Evolutionary conservation across 305 asterid species (phyloP), one percentile per base, ranked within the genome.

Genomic region (Ilex paraguariensis): DNA sequence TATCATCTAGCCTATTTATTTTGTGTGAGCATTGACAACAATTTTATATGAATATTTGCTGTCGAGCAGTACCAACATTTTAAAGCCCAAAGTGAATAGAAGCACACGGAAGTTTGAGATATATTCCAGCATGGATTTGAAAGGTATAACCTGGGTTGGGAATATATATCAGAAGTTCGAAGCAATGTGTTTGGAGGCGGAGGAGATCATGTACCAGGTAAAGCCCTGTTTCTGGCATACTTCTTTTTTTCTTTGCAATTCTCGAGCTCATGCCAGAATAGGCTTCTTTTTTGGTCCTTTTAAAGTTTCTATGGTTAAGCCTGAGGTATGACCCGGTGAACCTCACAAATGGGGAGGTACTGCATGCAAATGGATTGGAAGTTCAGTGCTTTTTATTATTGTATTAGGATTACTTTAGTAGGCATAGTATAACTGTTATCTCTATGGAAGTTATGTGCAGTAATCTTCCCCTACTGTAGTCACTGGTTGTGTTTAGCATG

Each of bases 201-300:
- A 91, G 76, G 96, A 88, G 68, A 90, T 72, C 68, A 79, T 91
- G 84, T 78, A 83, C 39, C 82, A 84, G 98, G 98, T 91, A 69
- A 62, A 52, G 6, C 45, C 49, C 69, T 49, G 50, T 66, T 21
- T 62, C 33, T 51, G 57, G 31, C 42, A 17, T 4, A 46, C 52
- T 46, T 9, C 13, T 46, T 2, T 12, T 46, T 46, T 46, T 46
- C 13, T 12, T 46, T 8, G 3, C 15, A 46, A 10, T 13, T 46
- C 15, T 46, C 10, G 52, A 7, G 52, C 52, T 10, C 5, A 4
- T 46, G 52, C 52, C 13, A 42, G 28, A 21, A 21, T 21, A 21
- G 28, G 28, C 28, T 21, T 21, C 28, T 21, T 21, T 36, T 5
- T 36, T 36, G 42, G 42, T 36, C 42, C 42, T 36, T 21, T 36